These are phyloP conservation scores for Lentinula detonsa DNA, from an alignment of 768 basidiomycete genomes.

Conservation along the genomic window DNA sequence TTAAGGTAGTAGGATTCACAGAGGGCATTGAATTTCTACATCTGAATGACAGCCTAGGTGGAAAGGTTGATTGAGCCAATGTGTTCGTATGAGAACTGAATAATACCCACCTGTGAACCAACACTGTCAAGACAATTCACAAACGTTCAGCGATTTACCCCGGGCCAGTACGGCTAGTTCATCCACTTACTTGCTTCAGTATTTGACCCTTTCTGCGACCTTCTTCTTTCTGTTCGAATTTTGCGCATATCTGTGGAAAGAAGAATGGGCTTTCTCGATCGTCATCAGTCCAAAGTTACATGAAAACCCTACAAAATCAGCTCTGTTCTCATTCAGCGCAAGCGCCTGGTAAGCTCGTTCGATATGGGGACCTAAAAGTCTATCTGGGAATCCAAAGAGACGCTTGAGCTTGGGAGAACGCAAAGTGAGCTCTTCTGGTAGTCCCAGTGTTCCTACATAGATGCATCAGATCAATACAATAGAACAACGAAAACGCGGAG, in stretches of 20 bases:
- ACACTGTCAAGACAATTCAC: slow-evolving; percentile 31
- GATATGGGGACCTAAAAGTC: slow-evolving; percentile 53
- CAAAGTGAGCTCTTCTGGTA: slow-evolving; percentile 59
- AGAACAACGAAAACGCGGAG: no score
- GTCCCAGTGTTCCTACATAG: slow-evolving; percentile 43
- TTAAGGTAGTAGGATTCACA: neutral
- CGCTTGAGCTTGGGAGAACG: slow-evolving; percentile 35
- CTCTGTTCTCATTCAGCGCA: slow-evolving; percentile 60
- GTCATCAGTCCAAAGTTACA: neutral
- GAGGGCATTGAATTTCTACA: slow-evolving; percentile 20
- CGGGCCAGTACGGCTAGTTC: neutral
- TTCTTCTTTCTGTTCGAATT: slow-evolving; percentile 51
- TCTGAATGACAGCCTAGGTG: slow-evolving; percentile 34
- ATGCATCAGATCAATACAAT: no score
- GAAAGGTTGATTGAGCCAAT: neutral
- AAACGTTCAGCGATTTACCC: neutral
- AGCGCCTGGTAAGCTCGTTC: slow-evolving; percentile 64
- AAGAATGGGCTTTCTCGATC: neutral
- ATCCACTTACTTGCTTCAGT: slow-evolving; percentile 48
- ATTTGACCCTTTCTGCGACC: slow-evolving; percentile 51
- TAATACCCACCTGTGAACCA: slow-evolving; percentile 60
- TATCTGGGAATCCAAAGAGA: slow-evolving; percentile 64
- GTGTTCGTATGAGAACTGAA: neutral
- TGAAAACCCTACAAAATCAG: slow-evolving; percentile 52
- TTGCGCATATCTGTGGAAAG: slow-evolving; percentile 44